phyloP scores from a whole-genome alignment of 305 asterid genomes.

The Ajuga reptans region DNA sequence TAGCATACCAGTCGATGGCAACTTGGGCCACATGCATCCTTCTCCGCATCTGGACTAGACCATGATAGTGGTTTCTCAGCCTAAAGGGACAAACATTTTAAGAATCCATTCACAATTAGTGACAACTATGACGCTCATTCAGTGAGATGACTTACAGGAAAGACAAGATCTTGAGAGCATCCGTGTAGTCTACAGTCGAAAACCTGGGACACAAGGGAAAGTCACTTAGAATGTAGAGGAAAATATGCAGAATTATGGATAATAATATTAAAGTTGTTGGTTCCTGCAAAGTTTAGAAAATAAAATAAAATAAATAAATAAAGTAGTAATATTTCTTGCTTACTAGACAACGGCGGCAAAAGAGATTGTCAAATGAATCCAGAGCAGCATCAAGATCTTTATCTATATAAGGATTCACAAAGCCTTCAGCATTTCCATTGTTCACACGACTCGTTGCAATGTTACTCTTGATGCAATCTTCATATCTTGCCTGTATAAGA shows the following conservation, averaged over 20 bases:
- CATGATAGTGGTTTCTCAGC: constrained; percentile 56
- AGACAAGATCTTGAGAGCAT: constrained; percentile 83
- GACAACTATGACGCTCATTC: constrained; percentile 18
- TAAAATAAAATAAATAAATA: background rate
- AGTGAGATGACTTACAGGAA: constrained; percentile 52
- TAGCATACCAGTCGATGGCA: constrained; percentile 64
- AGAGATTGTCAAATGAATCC: constrained; percentile 87
- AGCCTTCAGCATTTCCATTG: constrained; percentile 41
- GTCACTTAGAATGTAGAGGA: constrained; percentile 19
- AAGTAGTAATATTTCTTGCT: constrained; percentile 25
- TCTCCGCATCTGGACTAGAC: constrained; percentile 47
- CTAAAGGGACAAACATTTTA: constrained; percentile 33
- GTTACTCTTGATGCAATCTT: constrained; percentile 51
- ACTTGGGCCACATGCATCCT: constrained; percentile 65
- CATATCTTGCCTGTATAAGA: constrained; percentile 92
- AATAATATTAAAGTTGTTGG: background rate
- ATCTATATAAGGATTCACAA: constrained; percentile 58
- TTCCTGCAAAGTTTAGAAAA: background rate
- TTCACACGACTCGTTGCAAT: constrained; percentile 27
- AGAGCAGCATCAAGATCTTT: constrained; percentile 86
- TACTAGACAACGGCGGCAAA: constrained; percentile 93
- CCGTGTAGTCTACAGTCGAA: constrained; percentile 94
- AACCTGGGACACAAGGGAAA: constrained; percentile 45
- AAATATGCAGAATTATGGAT: constrained; percentile 11
- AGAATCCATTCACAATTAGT: constrained; percentile 15